Conservation (phyloP, 257 asterid species). For the Scutellaria baicalensis region DNA sequence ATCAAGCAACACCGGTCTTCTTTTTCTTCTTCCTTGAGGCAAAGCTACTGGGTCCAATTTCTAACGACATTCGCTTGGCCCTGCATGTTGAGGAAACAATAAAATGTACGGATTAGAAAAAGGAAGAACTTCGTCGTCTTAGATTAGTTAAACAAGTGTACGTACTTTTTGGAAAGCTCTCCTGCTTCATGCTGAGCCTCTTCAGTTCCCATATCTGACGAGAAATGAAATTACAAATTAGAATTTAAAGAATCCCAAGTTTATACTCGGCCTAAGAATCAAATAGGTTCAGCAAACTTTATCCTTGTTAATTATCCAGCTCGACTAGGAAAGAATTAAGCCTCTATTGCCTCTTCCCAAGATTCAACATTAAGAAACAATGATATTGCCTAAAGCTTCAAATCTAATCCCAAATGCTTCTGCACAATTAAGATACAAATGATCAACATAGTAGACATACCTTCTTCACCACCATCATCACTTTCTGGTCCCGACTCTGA, state of each 20-base stretch:
- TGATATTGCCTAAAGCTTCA: not conserved
- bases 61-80: conserved; percentile 71
- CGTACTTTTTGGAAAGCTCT: conserved; percentile 66
- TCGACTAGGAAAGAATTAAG: not conserved
- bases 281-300: not conserved
- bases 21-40: conserved; percentile 82
- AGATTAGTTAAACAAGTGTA: not conserved
- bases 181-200: conserved; percentile 37
- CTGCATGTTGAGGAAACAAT: conserved; percentile 26
- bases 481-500: conserved; percentile 50
- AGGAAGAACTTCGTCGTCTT: not conserved
- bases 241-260: not conserved
- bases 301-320: not conserved
- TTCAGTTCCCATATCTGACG: conserved; percentile 38
- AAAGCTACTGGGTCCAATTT: conserved; percentile 69
- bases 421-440: not conserved
- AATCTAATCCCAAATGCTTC: not conserved
- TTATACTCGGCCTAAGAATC: not conserved
- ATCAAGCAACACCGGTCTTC: conserved; percentile 37
- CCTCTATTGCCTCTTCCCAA: not conserved
- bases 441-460: conserved; percentile 20
- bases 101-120: not conserved
- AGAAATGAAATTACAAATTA: conserved; percentile 5
- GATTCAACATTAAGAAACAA: not conserved
- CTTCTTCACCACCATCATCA: conserved; percentile 49